Percentiles rank a stretch among this genome's conserved stretches.
phyloP scores from a whole-genome alignment of 2,329 filamentous ascomycete genomes.

The Venturia aucupariae region DNA sequence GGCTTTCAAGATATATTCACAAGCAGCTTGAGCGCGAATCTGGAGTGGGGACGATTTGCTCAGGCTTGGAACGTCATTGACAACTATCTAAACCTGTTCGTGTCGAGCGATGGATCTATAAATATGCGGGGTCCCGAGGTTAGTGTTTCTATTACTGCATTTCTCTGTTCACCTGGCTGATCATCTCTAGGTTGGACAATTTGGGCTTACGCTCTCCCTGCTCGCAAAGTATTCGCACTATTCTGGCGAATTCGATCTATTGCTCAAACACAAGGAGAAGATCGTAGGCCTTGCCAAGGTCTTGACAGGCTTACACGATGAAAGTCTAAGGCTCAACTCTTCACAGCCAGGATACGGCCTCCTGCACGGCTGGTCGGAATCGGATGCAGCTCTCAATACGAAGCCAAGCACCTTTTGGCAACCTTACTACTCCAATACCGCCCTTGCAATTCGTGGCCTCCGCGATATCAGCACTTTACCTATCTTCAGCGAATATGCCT shows the following conservation, averaged over 20 bases:
- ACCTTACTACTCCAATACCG: conserved; percentile 12
- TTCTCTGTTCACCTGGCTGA: background rate
- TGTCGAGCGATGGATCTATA: conserved; percentile 1
- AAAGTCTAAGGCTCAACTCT: background rate
- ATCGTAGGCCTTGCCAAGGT: conserved; percentile 9
- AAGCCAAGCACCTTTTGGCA: conserved; percentile 11
- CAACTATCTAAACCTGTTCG: conserved; percentile 10
- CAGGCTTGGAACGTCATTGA: conserved; percentile 10
- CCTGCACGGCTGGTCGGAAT: conserved; percentile 12
- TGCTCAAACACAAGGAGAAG: conserved; percentile 9
- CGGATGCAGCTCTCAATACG: conserved; percentile 1
- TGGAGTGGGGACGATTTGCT: conserved; percentile 11
- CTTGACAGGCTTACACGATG: conserved; percentile 6
- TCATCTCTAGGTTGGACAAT: conserved; percentile 8
- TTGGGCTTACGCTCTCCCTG: conserved; percentile 10
- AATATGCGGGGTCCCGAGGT: conserved; percentile 13
- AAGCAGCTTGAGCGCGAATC: conserved; percentile 6
- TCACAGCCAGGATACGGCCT: conserved; percentile 8
- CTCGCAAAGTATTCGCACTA: conserved; percentile 11
- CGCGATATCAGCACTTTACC: conserved; percentile 2
- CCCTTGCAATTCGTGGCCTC: conserved; percentile 8
- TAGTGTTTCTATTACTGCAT: background rate
- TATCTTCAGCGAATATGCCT: background rate
- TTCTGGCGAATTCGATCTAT: conserved; percentile 2
- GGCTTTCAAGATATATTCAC: conserved; percentile 14